Percentiles rank a stretch among this genome's conserved stretches.
Evolutionary conservation across 768 basidiomycete species (phyloP).

Genomic region (Lactarius tabidus): DNA sequence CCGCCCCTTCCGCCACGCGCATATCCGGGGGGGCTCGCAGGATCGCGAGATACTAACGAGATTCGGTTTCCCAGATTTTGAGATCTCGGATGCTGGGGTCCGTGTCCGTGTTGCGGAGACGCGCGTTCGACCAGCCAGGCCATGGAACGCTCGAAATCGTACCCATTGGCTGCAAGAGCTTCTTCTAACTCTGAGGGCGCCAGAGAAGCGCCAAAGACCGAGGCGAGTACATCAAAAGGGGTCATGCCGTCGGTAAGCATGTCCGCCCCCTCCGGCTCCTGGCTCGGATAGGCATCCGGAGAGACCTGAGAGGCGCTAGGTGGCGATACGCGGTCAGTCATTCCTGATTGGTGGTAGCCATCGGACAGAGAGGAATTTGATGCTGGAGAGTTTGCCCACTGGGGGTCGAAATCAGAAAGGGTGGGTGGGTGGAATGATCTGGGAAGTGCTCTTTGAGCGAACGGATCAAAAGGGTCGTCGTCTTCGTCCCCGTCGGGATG

Average conservation of each 20-base stretch:
- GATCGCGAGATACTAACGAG: constrained; percentile 60
- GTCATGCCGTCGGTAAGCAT: constrained; percentile 91
- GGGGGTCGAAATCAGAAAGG: constrained; percentile 58
- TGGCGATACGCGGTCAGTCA: constrained; percentile 24
- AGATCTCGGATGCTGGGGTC: constrained; percentile 44
- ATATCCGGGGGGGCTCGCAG: constrained; percentile 28
- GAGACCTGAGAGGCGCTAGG: constrained; percentile 18
- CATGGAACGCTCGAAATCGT: constrained; percentile 96
- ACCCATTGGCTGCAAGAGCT: constrained; percentile 80
- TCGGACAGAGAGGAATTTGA: constrained; percentile 52
- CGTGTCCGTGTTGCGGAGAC: constrained; percentile 40
- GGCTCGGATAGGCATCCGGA: constrained; percentile 25
- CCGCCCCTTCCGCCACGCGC: constrained; percentile 44
- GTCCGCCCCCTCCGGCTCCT: constrained; percentile 51
- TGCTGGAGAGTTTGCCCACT: constrained; percentile 50
- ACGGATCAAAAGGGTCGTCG: constrained; percentile 85
- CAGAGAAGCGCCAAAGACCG: constrained; percentile 88
- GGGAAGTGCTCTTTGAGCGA: constrained; percentile 47
- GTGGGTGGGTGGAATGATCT: constrained; percentile 61
- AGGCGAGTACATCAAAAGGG: constrained; percentile 91
- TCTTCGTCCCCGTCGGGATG: constrained; percentile 59
- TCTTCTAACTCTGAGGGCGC: constrained; percentile 92
- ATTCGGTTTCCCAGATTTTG: constrained; percentile 67
- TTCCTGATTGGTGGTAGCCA: constrained; percentile 35
- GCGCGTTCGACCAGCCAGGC: constrained; percentile 84